phyloP scores from a whole-genome alignment of 2,329 filamentous ascomycete species.

The Sclerotinia subarctica region DNA sequence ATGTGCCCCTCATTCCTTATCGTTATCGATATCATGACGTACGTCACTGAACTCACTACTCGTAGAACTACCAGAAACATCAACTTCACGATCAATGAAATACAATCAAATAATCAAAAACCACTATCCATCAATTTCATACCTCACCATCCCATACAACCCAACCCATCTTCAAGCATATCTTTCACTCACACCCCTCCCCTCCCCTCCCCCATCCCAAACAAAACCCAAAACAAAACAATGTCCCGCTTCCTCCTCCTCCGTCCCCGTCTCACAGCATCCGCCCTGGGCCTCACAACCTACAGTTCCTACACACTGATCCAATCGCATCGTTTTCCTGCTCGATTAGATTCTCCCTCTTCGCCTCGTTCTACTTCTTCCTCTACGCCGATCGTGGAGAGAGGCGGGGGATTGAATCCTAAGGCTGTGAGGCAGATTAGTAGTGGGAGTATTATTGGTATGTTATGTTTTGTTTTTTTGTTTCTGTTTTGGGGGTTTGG shows the following conservation, averaged over 20 bases:
- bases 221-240: neutral
- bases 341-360: conserved; percentile 28
- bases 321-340: conserved; percentile 35
- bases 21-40: conserved; percentile 4
- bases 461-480: conserved; percentile 16
- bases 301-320: conserved; percentile 39
- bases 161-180: neutral
- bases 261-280: conserved; percentile 36
- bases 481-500: neutral
- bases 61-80: neutral
- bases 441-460: conserved; percentile 37
- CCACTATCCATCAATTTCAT: neutral
- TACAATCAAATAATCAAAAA: neutral
- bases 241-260: conserved; percentile 35
- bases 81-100: neutral
- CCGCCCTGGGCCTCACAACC: conserved; percentile 38
- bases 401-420: conserved; percentile 30
- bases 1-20: neutral
- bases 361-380: conserved; percentile 17
- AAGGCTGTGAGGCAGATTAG: conserved; percentile 37
- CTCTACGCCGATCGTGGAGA: conserved; percentile 24
- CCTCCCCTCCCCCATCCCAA: neutral
- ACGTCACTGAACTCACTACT: neutral
- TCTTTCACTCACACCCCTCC: neutral
- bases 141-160: neutral